A percentile compares a stretch with the other conserved stretches of the same genome.
Evolutionary conservation across 2,329 filamentous ascomycete genomes (phyloP).

Genomic region (Neopestalotiopsis sp.): DNA sequence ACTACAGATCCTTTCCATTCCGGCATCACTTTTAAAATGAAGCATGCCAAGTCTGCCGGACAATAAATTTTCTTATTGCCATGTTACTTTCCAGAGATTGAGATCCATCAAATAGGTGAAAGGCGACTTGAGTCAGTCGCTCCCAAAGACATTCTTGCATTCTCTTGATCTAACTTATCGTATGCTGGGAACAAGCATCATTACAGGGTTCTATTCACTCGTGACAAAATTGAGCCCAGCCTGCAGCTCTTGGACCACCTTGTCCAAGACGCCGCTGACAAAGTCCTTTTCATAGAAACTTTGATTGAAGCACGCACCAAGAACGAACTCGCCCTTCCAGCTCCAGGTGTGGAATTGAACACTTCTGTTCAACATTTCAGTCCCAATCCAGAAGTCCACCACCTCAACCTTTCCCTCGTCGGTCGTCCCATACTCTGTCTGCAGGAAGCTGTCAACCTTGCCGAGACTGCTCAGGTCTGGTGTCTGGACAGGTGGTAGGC

Average conservation of each 20-base stretch:
- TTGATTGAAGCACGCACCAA: conserved; percentile 20
- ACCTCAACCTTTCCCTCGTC: conserved; percentile 12
- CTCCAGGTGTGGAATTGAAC: conserved; percentile 27
- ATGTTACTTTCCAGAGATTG: too few relatives aligned
- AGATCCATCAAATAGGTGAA: too few relatives aligned
- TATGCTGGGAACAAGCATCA: too few relatives aligned
- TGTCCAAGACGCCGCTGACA: conserved; percentile 10
- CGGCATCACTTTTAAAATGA: too few relatives aligned
- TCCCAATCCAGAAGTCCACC: conserved; percentile 24
- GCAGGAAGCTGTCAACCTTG: conserved; percentile 22
- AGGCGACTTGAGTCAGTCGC: too few relatives aligned
- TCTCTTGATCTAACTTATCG: too few relatives aligned
- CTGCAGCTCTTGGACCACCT: conserved; percentile 12
- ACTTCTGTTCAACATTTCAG: conserved; percentile 23
- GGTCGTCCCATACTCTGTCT: conserved; percentile 17
- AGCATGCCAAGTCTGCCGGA: too few relatives aligned
- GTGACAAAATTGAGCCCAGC: too few relatives aligned
- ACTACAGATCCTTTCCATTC: too few relatives aligned
- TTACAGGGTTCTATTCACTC: too few relatives aligned
- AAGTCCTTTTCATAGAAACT: conserved; percentile 19
- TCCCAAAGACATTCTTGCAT: too few relatives aligned
- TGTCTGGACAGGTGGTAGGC: conserved; percentile 22
- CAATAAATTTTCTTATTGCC: too few relatives aligned
- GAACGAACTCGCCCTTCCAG: conserved; percentile 22
- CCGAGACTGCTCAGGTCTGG: conserved; percentile 28